phyloP scores from a whole-genome alignment of 75 land plant species.

The Azolla pinnata region DNA sequence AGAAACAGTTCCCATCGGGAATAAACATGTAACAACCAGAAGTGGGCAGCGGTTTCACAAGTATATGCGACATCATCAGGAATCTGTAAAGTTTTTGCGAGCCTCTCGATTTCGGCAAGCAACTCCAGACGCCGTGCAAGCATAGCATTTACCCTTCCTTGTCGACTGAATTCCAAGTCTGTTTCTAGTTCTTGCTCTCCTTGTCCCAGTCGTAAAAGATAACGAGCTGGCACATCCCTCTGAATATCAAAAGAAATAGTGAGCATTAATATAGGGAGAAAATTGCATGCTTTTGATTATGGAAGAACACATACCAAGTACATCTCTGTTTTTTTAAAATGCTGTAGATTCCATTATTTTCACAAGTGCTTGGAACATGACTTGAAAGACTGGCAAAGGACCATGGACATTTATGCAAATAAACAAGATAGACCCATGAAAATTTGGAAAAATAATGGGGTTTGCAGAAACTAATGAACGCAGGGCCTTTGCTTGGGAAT shows the following conservation, averaged over 20 bases:
- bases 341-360: too few relatives aligned
- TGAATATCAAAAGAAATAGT: conserved; percentile 9
- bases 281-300: too few relatives aligned
- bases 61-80: conserved; percentile 96
- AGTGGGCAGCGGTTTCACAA: conserved; percentile 97
- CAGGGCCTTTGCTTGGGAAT: too few relatives aligned
- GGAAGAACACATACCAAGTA: too few relatives aligned
- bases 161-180: conserved; percentile 89
- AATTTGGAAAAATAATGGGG: too few relatives aligned
- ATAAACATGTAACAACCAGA: conserved; percentile 93
- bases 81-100: conserved; percentile 75
- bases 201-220: conserved; percentile 92
- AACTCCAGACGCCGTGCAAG: conserved; percentile 85
- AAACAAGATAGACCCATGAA: too few relatives aligned
- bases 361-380: too few relatives aligned
- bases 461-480: too few relatives aligned
- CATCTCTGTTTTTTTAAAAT: too few relatives aligned
- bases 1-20: conserved; percentile 96
- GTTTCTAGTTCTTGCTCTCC: conserved; percentile 98
- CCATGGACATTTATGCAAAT: too few relatives aligned
- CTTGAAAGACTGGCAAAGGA: too few relatives aligned
- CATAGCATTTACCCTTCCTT: conserved; percentile 99
- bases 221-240: conserved; percentile 98
- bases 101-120: conserved; percentile 81
- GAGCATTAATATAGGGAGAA: too few relatives aligned